Conservation (phyloP, 2,329 filamentous ascomycete species). For the Trichoderma afroharzianum region DNA sequence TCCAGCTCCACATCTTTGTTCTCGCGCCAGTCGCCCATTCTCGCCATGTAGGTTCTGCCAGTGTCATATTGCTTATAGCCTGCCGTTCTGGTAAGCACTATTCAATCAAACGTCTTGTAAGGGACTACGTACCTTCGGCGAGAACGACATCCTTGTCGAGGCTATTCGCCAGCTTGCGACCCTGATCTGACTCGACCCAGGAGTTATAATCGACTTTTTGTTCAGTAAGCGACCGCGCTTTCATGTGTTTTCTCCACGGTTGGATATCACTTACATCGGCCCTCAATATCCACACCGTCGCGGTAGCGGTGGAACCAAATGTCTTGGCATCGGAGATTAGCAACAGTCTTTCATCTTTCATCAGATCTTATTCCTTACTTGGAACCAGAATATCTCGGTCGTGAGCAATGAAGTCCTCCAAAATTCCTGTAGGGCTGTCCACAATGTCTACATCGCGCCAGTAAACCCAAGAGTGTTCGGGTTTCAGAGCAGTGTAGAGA, state of each 20-base stretch:
- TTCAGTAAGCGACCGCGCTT: not conserved
- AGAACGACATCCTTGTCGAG: slow-evolving; percentile 79
- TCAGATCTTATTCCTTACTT: slow-evolving; percentile 60
- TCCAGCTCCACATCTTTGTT: slow-evolving; percentile 91
- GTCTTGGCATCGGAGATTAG: slow-evolving; percentile 50
- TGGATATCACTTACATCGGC: slow-evolving; percentile 67
- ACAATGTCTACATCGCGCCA: slow-evolving; percentile 98
- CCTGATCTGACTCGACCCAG: slow-evolving; percentile 91
- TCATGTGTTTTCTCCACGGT: not conserved
- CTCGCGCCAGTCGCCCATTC: slow-evolving; percentile 85
- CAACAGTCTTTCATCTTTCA: not conserved
- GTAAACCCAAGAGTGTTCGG: slow-evolving; percentile 97
- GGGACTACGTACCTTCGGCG: slow-evolving; percentile 67
- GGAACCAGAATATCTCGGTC: slow-evolving; percentile 91
- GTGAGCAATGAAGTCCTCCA: slow-evolving; percentile 94
- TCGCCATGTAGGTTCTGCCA: slow-evolving; percentile 82
- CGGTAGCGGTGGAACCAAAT: slow-evolving; percentile 95
- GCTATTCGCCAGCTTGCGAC: slow-evolving; percentile 65
- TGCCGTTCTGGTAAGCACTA: slow-evolving; percentile 34
- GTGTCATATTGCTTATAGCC: slow-evolving; percentile 93
- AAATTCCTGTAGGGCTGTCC: slow-evolving; percentile 79
- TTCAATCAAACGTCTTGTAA: not conserved
- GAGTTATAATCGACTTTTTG: slow-evolving; percentile 91
- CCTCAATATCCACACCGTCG: slow-evolving; percentile 82
- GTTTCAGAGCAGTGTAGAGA: slow-evolving; percentile 76